phyloP scores from a whole-genome alignment of 176 grass and related monocot species.

The Bonia amplexicaulis region DNA sequence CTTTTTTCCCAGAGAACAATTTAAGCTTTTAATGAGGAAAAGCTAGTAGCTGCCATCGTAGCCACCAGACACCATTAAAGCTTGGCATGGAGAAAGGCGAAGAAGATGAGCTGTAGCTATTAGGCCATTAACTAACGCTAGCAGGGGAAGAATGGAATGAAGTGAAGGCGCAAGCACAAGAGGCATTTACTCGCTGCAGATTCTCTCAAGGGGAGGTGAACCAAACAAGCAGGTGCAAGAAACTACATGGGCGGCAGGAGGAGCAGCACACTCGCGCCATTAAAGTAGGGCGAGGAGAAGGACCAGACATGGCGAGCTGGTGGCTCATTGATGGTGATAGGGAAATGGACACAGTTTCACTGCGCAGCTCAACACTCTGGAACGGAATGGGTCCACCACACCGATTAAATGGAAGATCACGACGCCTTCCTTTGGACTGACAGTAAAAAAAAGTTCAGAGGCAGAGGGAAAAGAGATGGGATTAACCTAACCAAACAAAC shows the following conservation, averaged over 20 bases:
- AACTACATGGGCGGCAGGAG: neutral
- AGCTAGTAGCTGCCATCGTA: neutral
- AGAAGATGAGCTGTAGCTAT: constrained; percentile 39
- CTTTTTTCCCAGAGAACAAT: constrained; percentile 24
- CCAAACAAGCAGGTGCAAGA: neutral
- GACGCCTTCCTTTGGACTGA: neutral
- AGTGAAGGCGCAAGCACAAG: neutral
- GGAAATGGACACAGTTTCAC: constrained; percentile 34
- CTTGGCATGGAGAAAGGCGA: constrained; percentile 4
- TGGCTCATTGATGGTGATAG: constrained; percentile 30
- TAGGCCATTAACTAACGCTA: constrained; percentile 34
- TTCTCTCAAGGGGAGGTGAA: neutral
- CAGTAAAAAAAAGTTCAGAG: neutral
- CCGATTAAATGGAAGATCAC: constrained; percentile 28
- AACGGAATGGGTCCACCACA: constrained; percentile 29
- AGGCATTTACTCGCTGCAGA: neutral
- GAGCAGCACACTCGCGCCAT: constrained; percentile 21
- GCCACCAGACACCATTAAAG: constrained; percentile 36
- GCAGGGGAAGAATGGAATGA: constrained; percentile 13
- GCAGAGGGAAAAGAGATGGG: neutral
- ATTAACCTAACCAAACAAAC: neutral
- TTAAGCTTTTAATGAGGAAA: constrained; percentile 10
- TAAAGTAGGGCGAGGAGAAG: constrained; percentile 13
- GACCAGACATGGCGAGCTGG: constrained; percentile 13
- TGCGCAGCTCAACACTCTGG: constrained; percentile 1